These are phyloP conservation scores for Edaphochlamys debaryana DNA, from an alignment of 139 green algal species.

Conservation along the genomic window DNA sequence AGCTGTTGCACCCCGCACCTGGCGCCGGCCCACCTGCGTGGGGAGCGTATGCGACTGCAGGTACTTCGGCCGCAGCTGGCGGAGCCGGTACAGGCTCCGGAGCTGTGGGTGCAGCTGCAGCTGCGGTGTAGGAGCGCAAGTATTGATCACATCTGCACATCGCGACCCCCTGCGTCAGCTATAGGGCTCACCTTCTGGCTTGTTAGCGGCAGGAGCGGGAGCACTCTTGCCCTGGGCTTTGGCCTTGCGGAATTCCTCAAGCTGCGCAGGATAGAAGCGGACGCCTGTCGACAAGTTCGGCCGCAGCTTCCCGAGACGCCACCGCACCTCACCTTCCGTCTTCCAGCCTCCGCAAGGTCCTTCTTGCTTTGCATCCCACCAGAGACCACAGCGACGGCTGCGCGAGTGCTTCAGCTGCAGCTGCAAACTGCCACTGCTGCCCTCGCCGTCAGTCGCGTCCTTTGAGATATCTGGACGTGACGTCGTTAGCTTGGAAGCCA, in stretches of 20 bases:
- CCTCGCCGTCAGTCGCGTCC: too few relatives aligned
- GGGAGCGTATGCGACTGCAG: background rate
- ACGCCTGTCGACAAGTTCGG: background rate
- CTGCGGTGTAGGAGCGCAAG: too few relatives aligned
- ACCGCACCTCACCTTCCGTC: slow-evolving; percentile 29
- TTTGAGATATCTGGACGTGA: too few relatives aligned
- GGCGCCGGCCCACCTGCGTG: background rate
- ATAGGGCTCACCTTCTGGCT: too few relatives aligned
- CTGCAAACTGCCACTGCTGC: too few relatives aligned
- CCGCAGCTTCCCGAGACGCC: background rate
- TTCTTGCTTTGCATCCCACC: slow-evolving; percentile 43
- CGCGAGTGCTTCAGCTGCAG: background rate
- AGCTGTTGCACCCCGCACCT: background rate
- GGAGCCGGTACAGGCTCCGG: too few relatives aligned
- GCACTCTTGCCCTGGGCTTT: slow-evolving; percentile 34
- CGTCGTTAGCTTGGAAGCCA: too few relatives aligned
- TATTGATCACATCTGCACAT: too few relatives aligned
- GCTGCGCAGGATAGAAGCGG: background rate
- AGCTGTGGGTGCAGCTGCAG: too few relatives aligned
- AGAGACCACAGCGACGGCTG: too few relatives aligned
- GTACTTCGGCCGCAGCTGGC: background rate
- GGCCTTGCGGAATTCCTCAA: slow-evolving; percentile 49
- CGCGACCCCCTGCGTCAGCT: too few relatives aligned
- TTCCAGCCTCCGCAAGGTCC: slow-evolving; percentile 37
- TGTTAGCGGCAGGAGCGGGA: background rate